These are phyloP conservation scores for Neoboletus brunneissimus DNA, from an alignment of 768 basidiomycete genomes.

Conservation along the genomic window DNA sequence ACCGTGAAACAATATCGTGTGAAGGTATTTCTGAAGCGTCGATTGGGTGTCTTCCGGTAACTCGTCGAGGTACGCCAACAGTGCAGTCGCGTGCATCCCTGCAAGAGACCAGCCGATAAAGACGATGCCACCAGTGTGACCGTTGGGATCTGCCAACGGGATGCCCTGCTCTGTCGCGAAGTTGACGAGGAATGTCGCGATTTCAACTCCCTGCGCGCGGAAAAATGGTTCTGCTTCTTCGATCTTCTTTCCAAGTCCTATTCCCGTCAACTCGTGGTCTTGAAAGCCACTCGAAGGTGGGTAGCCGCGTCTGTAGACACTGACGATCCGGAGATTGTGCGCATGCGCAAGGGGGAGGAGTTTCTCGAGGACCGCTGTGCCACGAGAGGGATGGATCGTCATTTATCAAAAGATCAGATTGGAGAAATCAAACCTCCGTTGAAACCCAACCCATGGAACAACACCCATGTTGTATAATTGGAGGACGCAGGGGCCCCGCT, in stretches of 20 bases:
- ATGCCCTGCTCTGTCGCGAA: constrained; percentile 18
- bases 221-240: constrained; percentile 15
- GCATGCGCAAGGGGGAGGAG: constrained; percentile 21
- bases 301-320: constrained; percentile 29
- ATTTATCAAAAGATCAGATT: background rate
- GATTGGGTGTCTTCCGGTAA: constrained; percentile 1
- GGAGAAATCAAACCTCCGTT: constrained; percentile 15
- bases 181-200: constrained; percentile 16
- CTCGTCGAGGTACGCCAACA: constrained; percentile 17
- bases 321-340: constrained; percentile 23
- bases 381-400: background rate
- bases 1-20: constrained; percentile 21
- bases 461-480: constrained; percentile 23
- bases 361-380: constrained; percentile 13
- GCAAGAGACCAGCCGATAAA: constrained; percentile 23
- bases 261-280: constrained; percentile 5
- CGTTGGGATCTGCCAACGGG: constrained; percentile 6
- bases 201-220: constrained; percentile 16
- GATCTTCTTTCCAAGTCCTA: constrained; percentile 16
- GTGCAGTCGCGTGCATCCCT: constrained; percentile 7
- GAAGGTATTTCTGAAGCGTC: constrained; percentile 17
- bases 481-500: constrained; percentile 18
- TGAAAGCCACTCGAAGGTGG: constrained; percentile 24
- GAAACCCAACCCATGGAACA: constrained; percentile 21
- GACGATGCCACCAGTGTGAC: constrained; percentile 8